These are phyloP conservation scores for Pythium aristosporum DNA, from an alignment of 352 stramenopile genomes.

Conservation along the genomic window DNA sequence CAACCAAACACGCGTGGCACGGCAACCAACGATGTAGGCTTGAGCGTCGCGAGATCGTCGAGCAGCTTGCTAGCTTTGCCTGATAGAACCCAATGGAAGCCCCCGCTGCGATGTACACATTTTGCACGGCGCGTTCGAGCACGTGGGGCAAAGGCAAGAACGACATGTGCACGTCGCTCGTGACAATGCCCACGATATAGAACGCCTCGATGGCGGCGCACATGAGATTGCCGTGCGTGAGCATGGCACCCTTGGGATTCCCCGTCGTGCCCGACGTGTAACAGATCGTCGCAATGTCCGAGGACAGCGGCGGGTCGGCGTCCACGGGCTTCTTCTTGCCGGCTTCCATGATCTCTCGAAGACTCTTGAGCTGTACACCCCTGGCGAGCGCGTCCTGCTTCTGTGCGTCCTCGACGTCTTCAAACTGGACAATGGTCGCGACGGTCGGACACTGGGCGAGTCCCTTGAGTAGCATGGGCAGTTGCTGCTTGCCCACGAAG, in stretches of 20 bases:
- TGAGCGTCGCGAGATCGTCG: slow-evolving; percentile 88
- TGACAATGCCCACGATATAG: slow-evolving; percentile 24
- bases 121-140: slow-evolving; percentile 90
- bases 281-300: slow-evolving; percentile 92
- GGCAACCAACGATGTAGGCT: slow-evolving; percentile 88
- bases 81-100: slow-evolving; percentile 67
- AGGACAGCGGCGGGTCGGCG: slow-evolving; percentile 41
- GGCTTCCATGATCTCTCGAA: slow-evolving; percentile 35
- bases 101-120: slow-evolving; percentile 78
- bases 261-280: slow-evolving; percentile 79
- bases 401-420: slow-evolving; percentile 44
- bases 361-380: slow-evolving; percentile 40
- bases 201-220: slow-evolving; percentile 31
- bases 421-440: slow-evolving; percentile 52
- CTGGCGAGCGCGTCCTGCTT: slow-evolving; percentile 29
- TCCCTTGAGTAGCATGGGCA: slow-evolving; percentile 45
- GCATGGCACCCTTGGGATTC: slow-evolving; percentile 66
- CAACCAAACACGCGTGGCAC: slow-evolving; percentile 93
- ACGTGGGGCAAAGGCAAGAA: slow-evolving; percentile 96
- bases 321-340: slow-evolving; percentile 44
- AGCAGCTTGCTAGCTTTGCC: slow-evolving; percentile 85
- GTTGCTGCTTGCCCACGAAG: slow-evolving; percentile 59
- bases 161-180: slow-evolving; percentile 36
- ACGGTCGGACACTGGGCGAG: slow-evolving; percentile 46
- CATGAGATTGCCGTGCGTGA: slow-evolving; percentile 52